A percentile compares a stretch with the other conserved stretches of the same genome.
phyloP scores from a whole-genome alignment of 176 grass and related monocot species.

The Cymbopogon citratus region DNA sequence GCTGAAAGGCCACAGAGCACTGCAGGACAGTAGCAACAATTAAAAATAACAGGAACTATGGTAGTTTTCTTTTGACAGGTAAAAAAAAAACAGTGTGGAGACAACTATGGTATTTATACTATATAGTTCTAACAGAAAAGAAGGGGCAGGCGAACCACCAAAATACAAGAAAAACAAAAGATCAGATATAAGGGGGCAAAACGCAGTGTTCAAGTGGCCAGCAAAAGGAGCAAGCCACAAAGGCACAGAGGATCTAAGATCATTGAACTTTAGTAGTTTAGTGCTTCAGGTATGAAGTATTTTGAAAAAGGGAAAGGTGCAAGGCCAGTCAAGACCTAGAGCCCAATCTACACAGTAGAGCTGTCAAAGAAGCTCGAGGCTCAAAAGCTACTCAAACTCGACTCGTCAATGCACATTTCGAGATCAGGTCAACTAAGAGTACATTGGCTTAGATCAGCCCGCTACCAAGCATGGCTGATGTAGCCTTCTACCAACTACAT shows the following conservation, averaged over 20 bases:
- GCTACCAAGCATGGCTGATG: no score
- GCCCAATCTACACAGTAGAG: background rate
- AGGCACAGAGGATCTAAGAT: background rate
- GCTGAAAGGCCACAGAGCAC: slow-evolving; percentile 97
- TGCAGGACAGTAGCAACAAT: slow-evolving; percentile 45
- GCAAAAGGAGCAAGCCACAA: background rate
- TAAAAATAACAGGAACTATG: slow-evolving; percentile 18
- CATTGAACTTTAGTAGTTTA: background rate
- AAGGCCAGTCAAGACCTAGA: no score
- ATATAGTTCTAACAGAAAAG: no score
- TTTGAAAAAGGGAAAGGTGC: no score
- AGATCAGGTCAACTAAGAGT: background rate
- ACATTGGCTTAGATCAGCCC: no score
- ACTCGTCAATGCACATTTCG: background rate
- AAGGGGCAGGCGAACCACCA: background rate
- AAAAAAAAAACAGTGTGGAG: background rate
- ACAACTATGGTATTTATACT: background rate
- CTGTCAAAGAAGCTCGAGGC: background rate
- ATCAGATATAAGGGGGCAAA: background rate
- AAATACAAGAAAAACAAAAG: background rate
- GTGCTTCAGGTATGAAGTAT: no score
- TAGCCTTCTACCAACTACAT: no score
- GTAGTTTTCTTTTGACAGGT: background rate
- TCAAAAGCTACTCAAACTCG: background rate
- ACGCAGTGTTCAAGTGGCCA: no score